Base-by-base conservation (phyloP, 1,284 basidiomycete species). In the Schizophyllum amplum region DNA sequence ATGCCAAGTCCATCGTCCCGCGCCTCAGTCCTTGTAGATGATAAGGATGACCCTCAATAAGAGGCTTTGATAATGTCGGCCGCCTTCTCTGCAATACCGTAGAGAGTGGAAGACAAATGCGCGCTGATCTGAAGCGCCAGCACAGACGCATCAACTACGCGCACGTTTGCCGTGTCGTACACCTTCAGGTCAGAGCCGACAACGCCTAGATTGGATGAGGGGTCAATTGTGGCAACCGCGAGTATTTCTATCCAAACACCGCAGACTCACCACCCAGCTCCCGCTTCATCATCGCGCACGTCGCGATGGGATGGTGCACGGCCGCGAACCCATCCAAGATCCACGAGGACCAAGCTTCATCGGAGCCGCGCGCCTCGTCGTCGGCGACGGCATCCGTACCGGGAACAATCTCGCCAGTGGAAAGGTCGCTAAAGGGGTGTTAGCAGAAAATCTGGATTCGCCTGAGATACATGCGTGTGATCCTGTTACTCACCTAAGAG, bases 221-320 rank as follows among this genome's bases (percentile, higher is more conserved):
- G 23, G 57, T 13, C 57, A 27, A 46, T 50, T 9, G 4, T 17
- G 33, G 47, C 5, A 73, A 76, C 60, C n/a, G n/a, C n/a, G n/a
- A n/a, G n/a, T n/a, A n/a, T n/a, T n/a, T n/a, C n/a, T n/a, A n/a
- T n/a, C n/a, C n/a, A n/a, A n/a, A n/a, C n/a, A n/a, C n/a, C n/a
- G n/a, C n/a, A 65, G 68, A 65, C 83, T n/a, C n/a, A 42, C 33
- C 86, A 25, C 84, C 85, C 4, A 83, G 71, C 1, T 72, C 72
- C 27, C 75, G 71, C 47, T 68, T 70, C 77, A 84, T 84, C 83
- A 88, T 85, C 4, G 82, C 71, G 1, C 76, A 76, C 0, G 83
- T 86, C 0, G 79, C 83, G 50, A 86, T 73, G 4, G 83, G 83
- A 67, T 84, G 81, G 21, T 72, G 71, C n/a, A 80, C 79, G 4